Base-by-base conservation (phyloP, 805 yeast genomes). In the Kockiozyma suomiensis region DNA sequence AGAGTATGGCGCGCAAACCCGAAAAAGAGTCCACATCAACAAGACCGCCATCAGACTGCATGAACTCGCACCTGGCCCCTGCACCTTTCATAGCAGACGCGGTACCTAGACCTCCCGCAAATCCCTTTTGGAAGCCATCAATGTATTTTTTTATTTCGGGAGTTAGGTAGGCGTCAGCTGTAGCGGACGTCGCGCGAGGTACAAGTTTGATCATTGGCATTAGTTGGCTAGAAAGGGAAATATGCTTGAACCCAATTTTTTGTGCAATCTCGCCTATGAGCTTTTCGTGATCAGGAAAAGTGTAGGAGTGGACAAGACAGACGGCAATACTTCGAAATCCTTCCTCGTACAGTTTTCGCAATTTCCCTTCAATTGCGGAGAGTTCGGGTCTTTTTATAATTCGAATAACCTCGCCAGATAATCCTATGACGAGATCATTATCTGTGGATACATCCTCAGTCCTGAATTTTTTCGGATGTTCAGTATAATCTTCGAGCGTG, bases 1-100 rank as follows among this genome's bases (percentile, higher is more conserved):
- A 90, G 37, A 93, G 75, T 50, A 93, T 88, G 2, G 98, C 96
- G 67, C 85, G 81, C 38, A 93, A 77, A 1, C 98, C 98, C 0
- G 97, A 86, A 72, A 93, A 93, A 50, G 83, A 81, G 23, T 83
- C 78, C 69, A 94, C 91, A 57, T 90, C 90, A 23, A 92, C 91
- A 60, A 93, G 80, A 1, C 98, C 98, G 59, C 98, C 98, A 72
- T 93, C 97, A 12, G 96, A 88, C 74, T 93, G 97, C 98, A 93
- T 93, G 73, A 93, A 93, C 66, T 87, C 86, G 60, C 89, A 82
- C 50, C 73, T 73, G 2, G 81, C 74, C n/a, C 70, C 64, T 12
- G 13, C 70, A 4, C 63, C 67, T 8, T 19, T 56, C 70, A 63
- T 61, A 15, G 55, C 63, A 10, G 63, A 52, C 5, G 45, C 58